A percentile compares a stretch with the other conserved stretches of the same genome.
Evolutionary conservation across 257 asterid species (phyloP).

Genomic region (Solanum stenotomum): DNA sequence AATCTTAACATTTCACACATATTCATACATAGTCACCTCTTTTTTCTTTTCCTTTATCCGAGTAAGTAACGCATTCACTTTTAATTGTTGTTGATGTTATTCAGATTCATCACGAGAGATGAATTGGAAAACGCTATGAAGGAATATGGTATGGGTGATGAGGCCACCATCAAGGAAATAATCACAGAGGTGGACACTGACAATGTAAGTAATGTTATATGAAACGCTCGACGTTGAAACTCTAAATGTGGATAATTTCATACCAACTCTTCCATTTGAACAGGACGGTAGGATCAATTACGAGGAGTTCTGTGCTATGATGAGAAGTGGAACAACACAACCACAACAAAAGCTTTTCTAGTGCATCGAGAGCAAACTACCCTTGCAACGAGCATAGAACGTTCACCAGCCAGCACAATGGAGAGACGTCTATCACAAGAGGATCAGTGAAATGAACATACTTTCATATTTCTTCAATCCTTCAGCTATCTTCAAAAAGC

Average conservation of each 20-base stretch:
- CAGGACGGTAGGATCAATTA: conserved; percentile 84
- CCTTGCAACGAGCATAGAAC: conserved; percentile 4
- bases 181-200: conserved; percentile 85
- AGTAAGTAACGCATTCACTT: neutral
- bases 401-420: neutral
- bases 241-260: neutral
- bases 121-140: conserved; percentile 78
- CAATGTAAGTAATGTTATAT: conserved; percentile 38
- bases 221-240: neutral
- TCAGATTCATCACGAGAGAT: conserved; percentile 65
- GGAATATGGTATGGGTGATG: conserved; percentile 84
- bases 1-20: neutral
- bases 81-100: conserved; percentile 1
- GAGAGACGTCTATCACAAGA: neutral
- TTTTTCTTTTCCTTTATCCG: neutral
- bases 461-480: neutral
- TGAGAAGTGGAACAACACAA: conserved; percentile 68
- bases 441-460: neutral
- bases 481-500: neutral
- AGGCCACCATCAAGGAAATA: conserved; percentile 61
- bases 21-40: neutral
- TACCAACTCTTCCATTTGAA: neutral
- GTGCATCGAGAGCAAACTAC: neutral
- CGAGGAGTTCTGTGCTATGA: conserved; percentile 88
- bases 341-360: conserved; percentile 52